Base-by-base conservation (phyloP, 139 green algal species). In the Asterochloris erici region DNA sequence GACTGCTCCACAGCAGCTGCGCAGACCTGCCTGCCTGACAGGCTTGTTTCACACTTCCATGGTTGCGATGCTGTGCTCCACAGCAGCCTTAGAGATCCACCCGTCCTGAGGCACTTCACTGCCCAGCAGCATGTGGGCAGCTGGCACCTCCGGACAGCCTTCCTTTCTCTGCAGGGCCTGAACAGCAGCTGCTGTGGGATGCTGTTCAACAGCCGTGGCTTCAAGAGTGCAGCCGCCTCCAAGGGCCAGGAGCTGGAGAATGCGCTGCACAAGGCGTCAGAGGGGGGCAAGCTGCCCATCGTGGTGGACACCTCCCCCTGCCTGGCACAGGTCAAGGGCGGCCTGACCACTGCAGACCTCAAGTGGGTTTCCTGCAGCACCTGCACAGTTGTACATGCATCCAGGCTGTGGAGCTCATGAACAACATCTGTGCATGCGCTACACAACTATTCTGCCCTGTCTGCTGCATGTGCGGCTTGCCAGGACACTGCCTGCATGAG, bases 131-230 rank as follows among this genome's bases (percentile, higher is more conserved):
- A 1, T 82, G 0, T 78, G 28, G 12, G 28, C 28, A 64, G 1
- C 75, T 64, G 21, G 26, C 63, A 70, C 13, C 27, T 21, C 23
- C n/a, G 71, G 10, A 38, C 14, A 79, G 14, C 12, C 47, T 16
- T 0, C 26, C 38, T 71, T 6, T n/a, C 27, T 54, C 4, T 83
- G 82, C 82, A 89, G 85, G 79, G 83, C 12, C n/a, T 91, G 77
- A 78, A 24, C 63, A 89, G 69, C 79, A 82, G 86, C 77, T 98
- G 94, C 91, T 98, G 94, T 84, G 96, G 96, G 74, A 98, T 98
- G 94, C 94, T 98, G 89, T 98, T 99, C 93, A 97, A 97, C 91
- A 94, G 83, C 60, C 85, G 95, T 19, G 96, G 95, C 27, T 95
- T 98, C 88, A 97, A 96, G 87, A 92, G 94, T 38, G 92, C 94